A percentile compares a stretch with the other conserved stretches of the same genome.
Conservation (phyloP, 192 early-diverging fungal genomes). For the Chytriomyces sp. region DNA sequence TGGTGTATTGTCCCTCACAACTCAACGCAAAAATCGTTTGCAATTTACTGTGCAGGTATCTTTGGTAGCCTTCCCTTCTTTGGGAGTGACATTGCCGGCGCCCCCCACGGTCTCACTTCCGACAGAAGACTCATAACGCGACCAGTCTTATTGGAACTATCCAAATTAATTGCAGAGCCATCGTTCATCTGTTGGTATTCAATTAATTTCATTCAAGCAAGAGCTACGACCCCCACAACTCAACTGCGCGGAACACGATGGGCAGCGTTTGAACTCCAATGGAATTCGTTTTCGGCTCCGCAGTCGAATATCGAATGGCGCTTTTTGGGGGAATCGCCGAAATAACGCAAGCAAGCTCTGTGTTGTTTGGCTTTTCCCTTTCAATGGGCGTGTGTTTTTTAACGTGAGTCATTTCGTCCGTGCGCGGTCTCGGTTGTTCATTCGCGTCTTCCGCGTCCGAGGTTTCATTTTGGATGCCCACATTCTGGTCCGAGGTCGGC, state of each 20-base stretch:
- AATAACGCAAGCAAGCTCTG: slow-evolving; percentile 45
- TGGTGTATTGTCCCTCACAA: no score
- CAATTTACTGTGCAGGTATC: background rate
- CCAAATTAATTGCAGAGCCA: slow-evolving; percentile 1
- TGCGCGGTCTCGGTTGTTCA: no score
- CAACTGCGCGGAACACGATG: slow-evolving; percentile 15
- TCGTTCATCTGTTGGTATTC: slow-evolving; percentile 4
- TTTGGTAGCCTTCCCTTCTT: slow-evolving; percentile 41
- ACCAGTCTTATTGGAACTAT: background rate
- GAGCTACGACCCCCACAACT: background rate
- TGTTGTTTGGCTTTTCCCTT: background rate
- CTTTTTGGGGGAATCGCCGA: slow-evolving; percentile 38
- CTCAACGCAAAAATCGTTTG: no score
- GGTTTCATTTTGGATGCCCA: no score
- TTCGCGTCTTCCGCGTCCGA: no score
- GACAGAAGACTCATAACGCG: slow-evolving; percentile 47
- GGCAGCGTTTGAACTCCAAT: slow-evolving; percentile 34
- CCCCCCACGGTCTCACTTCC: slow-evolving; percentile 60
- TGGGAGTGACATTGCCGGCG: slow-evolving; percentile 45
- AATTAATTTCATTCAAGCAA: no score
- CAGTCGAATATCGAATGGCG: background rate
- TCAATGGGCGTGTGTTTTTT: slow-evolving; percentile 34
- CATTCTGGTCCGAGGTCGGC: background rate
- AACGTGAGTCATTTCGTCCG: background rate
- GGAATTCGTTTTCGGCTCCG: slow-evolving; percentile 18